These are phyloP conservation scores for Epichloe baconii DNA, from an alignment of 2,329 filamentous ascomycete genomes.

Conservation along the genomic window DNA sequence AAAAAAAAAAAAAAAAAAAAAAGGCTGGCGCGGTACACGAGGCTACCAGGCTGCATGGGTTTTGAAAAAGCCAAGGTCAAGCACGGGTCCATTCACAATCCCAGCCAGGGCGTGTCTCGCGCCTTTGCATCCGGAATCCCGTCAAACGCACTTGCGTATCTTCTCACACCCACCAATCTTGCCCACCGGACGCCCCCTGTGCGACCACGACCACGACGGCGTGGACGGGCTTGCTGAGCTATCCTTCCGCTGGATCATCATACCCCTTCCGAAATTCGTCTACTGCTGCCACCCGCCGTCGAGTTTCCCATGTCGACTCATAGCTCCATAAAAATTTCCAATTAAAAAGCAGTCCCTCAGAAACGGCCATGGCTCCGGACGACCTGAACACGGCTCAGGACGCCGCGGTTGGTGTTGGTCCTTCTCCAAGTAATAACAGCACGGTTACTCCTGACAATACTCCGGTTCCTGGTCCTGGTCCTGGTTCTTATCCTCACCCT, in stretches of 20 bases:
- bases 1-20: not conserved
- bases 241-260: constrained; percentile 1
- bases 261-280: constrained; percentile 2
- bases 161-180: constrained; percentile 2
- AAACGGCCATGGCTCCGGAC: constrained; percentile 13
- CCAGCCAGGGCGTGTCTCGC: constrained; percentile 8
- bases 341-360: constrained; percentile 17
- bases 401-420: constrained; percentile 16
- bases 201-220: constrained; percentile 2
- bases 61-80: not conserved
- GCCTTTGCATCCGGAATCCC: constrained; percentile 7
- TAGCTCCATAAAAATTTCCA: constrained; percentile 25
- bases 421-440: constrained; percentile 11
- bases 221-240: not conserved
- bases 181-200: constrained; percentile 5
- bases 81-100: constrained; percentile 4
- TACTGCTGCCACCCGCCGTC: constrained; percentile 12
- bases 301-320: constrained; percentile 15
- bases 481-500: not conserved
- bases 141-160: constrained; percentile 1
- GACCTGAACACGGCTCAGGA: constrained; percentile 18
- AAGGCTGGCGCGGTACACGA: constrained; percentile 4
- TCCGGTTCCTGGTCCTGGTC: constrained; percentile 8
- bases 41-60: constrained; percentile 2
- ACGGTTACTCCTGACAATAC: constrained; percentile 10